Percentiles rank a stretch among this genome's conserved stretches.
These are phyloP conservation scores for Calycina herbarum DNA, from an alignment of 2,329 filamentous ascomycete genomes.

Conservation along the genomic window DNA sequence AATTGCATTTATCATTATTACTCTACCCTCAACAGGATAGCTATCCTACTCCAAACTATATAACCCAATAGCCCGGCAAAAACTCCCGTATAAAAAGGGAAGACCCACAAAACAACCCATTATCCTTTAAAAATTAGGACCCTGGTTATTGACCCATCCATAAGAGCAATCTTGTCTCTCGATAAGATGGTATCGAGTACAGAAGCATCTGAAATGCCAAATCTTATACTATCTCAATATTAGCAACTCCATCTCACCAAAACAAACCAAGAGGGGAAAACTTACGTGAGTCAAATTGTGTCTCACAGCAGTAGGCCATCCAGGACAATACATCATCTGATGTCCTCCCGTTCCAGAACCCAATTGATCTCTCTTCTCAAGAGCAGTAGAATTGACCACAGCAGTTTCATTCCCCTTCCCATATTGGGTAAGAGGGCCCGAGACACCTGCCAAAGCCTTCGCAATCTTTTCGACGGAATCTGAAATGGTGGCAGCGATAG, in stretches of 20 bases:
- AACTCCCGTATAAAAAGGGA: neutral
- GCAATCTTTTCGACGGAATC: neutral
- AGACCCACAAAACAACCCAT: neutral
- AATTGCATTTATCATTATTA: too few relatives aligned
- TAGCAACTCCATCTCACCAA: neutral
- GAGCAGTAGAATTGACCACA: too few relatives aligned
- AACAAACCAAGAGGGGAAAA: neutral
- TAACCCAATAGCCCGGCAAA: neutral
- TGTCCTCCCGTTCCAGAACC: neutral
- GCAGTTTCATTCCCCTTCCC: neutral
- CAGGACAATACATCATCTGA: neutral
- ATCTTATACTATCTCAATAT: neutral
- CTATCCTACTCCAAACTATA: too few relatives aligned
- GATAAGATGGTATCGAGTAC: neutral
- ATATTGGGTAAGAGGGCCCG: neutral
- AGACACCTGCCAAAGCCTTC: neutral
- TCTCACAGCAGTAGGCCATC: neutral
- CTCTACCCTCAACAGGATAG: too few relatives aligned
- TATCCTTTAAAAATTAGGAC: neutral
- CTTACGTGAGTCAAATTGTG: conserved; percentile 3
- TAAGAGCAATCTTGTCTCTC: neutral
- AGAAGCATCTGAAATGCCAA: conserved; percentile 1
- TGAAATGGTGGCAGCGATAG: neutral
- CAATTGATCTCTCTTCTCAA: neutral
- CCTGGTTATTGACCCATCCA: neutral